Evolutionary conservation across 306 rosid species (phyloP).

Genomic region (Myrica gale): DNA sequence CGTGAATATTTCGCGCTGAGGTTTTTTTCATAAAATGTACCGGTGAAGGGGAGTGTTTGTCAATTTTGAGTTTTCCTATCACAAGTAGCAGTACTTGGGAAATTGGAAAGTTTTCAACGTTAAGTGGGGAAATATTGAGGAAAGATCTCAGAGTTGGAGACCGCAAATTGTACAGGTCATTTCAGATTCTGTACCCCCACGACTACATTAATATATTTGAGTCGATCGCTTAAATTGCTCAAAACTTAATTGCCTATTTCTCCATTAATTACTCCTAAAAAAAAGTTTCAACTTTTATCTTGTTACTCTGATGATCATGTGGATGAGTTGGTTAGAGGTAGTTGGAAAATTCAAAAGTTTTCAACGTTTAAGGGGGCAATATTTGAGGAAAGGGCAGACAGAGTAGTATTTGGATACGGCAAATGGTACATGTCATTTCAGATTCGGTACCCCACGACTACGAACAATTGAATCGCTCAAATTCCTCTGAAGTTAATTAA

Average conservation of each 20-base stretch:
- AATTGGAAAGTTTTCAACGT: not conserved
- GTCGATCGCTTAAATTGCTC: too few species aligned
- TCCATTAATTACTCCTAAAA: too few species aligned
- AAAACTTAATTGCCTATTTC: not conserved
- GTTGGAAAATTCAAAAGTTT: not conserved
- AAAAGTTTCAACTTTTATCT: too few species aligned
- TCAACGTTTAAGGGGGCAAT: not conserved
- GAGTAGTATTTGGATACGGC: conserved; percentile 3
- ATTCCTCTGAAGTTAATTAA: too few species aligned
- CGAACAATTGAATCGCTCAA: not conserved
- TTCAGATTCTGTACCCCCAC: not conserved
- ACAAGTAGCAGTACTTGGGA: not conserved
- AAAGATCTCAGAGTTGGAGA: not conserved
- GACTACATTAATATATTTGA: too few species aligned
- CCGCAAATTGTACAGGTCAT: not conserved
- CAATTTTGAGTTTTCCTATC: not conserved
- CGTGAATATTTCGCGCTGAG: conserved; percentile 5
- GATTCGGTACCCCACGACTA: not conserved
- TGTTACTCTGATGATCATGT: too few species aligned
- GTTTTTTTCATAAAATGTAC: conserved; percentile 16
- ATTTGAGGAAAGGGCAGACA: not conserved
- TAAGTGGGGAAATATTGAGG: not conserved
- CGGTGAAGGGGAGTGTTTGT: conserved; percentile 8
- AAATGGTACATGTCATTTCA: conserved; percentile 1
- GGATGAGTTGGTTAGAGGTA: too few species aligned